Evolutionary conservation across 2,329 filamentous ascomycete species (phyloP), one percentile per base, ranked within the genome.

Genomic region (Tolypocladium cylindrosporum): DNA sequence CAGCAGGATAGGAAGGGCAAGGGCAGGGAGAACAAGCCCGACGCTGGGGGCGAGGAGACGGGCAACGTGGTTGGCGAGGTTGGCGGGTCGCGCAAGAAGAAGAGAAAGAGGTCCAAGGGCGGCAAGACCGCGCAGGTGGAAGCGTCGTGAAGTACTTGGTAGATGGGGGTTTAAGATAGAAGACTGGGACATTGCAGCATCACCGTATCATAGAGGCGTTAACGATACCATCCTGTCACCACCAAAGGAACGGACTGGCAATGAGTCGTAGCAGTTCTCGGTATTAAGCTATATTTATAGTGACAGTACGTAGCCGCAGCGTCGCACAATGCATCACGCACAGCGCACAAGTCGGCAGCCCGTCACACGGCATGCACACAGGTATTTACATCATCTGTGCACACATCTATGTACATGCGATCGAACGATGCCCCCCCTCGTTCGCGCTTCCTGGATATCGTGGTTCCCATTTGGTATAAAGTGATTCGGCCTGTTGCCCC

Each of bases 21-120:
- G 45, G 37, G 36, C 19, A 57, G 51, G 41, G 24, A 48, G 40
- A 55, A 43, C 14, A 55, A 36, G 27, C 40, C 58, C 10, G 57
- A 27, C 4, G 45, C 7, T 16, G 27, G 11, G 10, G 19, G n/a
- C 7, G 48, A 54, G 14, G 60, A 54, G 21, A 41, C 54, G 11
- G 66, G 62, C 9, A 69, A 71, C 37, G 64, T 70, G 5, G 66
- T 66, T 14, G 70, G 65, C 0, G 67, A 68, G 8, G 68, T 62
- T 2, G 66, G 63, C 24, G 67, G 65, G 4, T 59, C 68, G 60
- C 68, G 69, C 64, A 80, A 78, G 68, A 77, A 74, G 69, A 82
- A 78, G 73, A 71, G 78, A 67, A 82, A 79, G 75, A 77, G 79
- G 65, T 78, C 78, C 56, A 77, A 75, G 67, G 71, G 70, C 56